Percentiles rank a stretch among this genome's conserved stretches.
Conservation (phyloP, 2,329 filamentous ascomycete species). For the Fusarium tupiense region DNA sequence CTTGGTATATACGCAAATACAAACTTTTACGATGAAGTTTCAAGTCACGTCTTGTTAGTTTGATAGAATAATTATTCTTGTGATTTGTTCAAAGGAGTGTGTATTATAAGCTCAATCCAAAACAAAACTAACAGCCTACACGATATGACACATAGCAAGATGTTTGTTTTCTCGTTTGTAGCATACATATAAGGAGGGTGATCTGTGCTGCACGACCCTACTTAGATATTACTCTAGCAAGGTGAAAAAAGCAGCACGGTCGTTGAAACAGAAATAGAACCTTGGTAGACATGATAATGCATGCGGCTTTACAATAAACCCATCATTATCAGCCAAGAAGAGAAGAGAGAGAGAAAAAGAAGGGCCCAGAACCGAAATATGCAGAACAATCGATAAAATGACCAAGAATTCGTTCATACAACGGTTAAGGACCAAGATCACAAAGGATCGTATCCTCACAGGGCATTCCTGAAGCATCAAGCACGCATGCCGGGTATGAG, state of each 20-base stretch:
- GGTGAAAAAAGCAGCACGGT: not conserved
- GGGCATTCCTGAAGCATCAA: not conserved
- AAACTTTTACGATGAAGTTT: not conserved
- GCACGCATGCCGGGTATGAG: not conserved
- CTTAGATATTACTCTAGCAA: not conserved
- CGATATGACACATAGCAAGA: not conserved
- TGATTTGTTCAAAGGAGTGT: not conserved
- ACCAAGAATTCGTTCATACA: not conserved
- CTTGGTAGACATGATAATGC: not conserved
- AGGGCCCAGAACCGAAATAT: not conserved
- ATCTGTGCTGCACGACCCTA: not conserved
- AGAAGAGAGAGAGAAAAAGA: not conserved
- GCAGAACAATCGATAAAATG: not conserved
- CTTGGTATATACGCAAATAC: not conserved
- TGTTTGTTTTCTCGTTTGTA: not conserved
- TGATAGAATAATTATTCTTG: no score
- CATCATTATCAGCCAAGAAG: not conserved
- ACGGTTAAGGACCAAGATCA: not conserved
- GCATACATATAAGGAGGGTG: not conserved
- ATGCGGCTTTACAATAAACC: not conserved
- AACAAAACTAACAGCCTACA: not conserved
- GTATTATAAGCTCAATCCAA: not conserved
- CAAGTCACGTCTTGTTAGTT: no score
- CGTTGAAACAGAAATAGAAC: not conserved
- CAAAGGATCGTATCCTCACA: not conserved